phyloP scores from a whole-genome alignment of 768 basidiomycete genomes.

The Mycena rosella region DNA sequence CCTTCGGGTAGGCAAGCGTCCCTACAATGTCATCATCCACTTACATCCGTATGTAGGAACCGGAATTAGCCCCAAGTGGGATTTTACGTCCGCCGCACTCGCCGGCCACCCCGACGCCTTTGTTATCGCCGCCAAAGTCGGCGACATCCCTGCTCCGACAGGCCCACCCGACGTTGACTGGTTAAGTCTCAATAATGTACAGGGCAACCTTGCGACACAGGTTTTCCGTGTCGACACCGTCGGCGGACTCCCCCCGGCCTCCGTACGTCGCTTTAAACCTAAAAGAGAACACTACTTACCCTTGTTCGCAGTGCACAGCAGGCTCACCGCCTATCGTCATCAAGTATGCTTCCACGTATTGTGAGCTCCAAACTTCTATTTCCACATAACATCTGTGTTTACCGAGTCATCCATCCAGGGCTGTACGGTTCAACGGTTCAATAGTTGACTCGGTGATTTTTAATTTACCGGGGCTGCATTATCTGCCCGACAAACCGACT shows the following conservation, averaged over 20 bases:
- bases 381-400: not conserved
- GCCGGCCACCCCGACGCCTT: conserved; percentile 59
- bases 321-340: conserved; percentile 59
- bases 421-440: conserved; percentile 21
- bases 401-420: conserved; percentile 2
- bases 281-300: not conserved
- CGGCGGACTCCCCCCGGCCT: conserved; percentile 67
- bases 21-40: not conserved
- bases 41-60: conserved; percentile 49
- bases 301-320: conserved; percentile 48
- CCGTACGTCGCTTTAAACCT: conserved; percentile 38
- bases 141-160: conserved; percentile 56
- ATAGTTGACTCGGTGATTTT: too few relatives aligned
- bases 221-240: conserved; percentile 67
- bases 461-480: too few relatives aligned
- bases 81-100: conserved; percentile 61
- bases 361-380: conserved; percentile 48
- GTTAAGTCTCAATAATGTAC: conserved; percentile 60
- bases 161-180: conserved; percentile 64
- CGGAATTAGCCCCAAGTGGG: conserved; percentile 65
- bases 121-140: conserved; percentile 59
- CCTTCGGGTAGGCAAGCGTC: conserved; percentile 14
- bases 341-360: conserved; percentile 67
- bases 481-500: too few relatives aligned
- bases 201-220: conserved; percentile 62